These are phyloP conservation scores for Exophiala xenobiotica DNA, from an alignment of 2,329 filamentous ascomycete species.

Conservation along the genomic window DNA sequence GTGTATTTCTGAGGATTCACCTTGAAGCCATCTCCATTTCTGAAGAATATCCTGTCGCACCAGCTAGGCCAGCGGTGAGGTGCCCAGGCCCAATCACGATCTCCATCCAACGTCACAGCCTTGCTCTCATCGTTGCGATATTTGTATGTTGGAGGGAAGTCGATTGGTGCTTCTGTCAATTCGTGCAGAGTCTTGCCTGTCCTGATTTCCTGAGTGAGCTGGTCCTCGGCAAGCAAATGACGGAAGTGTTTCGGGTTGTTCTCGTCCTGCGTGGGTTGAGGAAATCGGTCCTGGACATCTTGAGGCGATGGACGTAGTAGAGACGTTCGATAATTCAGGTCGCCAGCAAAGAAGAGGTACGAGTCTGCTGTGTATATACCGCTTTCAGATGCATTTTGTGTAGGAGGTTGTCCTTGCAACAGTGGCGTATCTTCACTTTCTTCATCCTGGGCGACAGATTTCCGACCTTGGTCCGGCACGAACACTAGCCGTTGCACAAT, in stretches of 20 bases:
- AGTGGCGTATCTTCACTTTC: slow-evolving; percentile 47
- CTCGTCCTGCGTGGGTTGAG: slow-evolving; percentile 55
- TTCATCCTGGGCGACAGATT: slow-evolving; percentile 17
- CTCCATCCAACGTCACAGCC: slow-evolving; percentile 37
- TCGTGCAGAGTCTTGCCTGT: slow-evolving; percentile 74
- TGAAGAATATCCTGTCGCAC: slow-evolving; percentile 86
- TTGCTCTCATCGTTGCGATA: slow-evolving; percentile 54
- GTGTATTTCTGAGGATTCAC: slow-evolving; percentile 66
- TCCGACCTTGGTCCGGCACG: slow-evolving; percentile 29
- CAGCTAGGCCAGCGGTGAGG: slow-evolving; percentile 83
- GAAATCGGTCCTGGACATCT: slow-evolving; percentile 57
- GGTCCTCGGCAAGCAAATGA: slow-evolving; percentile 70
- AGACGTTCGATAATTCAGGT: slow-evolving; percentile 91
- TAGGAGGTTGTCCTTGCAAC: slow-evolving; percentile 18
- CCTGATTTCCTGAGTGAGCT: slow-evolving; percentile 70
- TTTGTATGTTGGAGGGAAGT: slow-evolving; percentile 93
- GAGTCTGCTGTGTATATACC: slow-evolving; percentile 70
- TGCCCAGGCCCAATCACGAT: slow-evolving; percentile 68
- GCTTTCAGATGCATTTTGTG: slow-evolving; percentile 34
- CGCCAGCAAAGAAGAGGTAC: slow-evolving; percentile 83
- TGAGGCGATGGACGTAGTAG: slow-evolving; percentile 60
- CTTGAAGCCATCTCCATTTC: slow-evolving; percentile 55
- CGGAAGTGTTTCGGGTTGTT: slow-evolving; percentile 62
- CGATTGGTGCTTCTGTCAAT: slow-evolving; percentile 69
- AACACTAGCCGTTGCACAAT: slow-evolving; percentile 83